Evolutionary conservation across 2,329 filamentous ascomycete genomes (phyloP).

Genomic region (Claviceps paspali): DNA sequence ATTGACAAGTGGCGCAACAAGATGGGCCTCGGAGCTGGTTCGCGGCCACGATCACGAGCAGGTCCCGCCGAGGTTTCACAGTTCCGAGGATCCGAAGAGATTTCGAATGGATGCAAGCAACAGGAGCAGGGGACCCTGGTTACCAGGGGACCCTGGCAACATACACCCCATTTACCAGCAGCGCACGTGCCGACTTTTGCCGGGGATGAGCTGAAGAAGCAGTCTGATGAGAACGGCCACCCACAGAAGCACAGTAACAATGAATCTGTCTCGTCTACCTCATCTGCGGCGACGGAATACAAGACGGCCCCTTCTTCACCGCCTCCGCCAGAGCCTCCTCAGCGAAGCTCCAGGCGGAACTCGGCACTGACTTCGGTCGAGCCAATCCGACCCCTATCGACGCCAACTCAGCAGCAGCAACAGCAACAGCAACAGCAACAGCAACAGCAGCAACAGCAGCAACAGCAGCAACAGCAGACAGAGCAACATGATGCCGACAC

Average conservation of each 20-base stretch:
- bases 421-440: neutral
- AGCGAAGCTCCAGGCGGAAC: constrained; percentile 14
- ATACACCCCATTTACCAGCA: neutral
- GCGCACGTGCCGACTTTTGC: neutral
- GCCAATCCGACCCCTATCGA: constrained; percentile 1
- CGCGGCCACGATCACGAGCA: constrained; percentile 1
- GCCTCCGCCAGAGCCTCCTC: constrained; percentile 14
- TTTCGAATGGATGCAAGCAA: neutral
- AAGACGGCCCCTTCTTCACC: constrained; percentile 9
- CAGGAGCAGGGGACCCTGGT: neutral
- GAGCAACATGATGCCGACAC: too few species aligned
- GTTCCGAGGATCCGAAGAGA: neutral
- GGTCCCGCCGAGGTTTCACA: neutral
- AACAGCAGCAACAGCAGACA: neutral
- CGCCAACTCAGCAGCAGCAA: neutral
- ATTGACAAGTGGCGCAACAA: constrained; percentile 18
- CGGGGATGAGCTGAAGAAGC: neutral
- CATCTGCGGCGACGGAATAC: constrained; percentile 5
- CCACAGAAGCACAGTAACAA: constrained; percentile 5
- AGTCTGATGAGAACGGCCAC: neutral
- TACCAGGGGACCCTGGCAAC: neutral
- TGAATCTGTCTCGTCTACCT: constrained; percentile 6
- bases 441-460: neutral
- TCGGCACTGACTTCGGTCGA: constrained; percentile 8
- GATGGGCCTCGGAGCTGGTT: constrained; percentile 11